phyloP scores from a whole-genome alignment of 129 eudicot genomes.

The Centaurea solstitialis region DNA sequence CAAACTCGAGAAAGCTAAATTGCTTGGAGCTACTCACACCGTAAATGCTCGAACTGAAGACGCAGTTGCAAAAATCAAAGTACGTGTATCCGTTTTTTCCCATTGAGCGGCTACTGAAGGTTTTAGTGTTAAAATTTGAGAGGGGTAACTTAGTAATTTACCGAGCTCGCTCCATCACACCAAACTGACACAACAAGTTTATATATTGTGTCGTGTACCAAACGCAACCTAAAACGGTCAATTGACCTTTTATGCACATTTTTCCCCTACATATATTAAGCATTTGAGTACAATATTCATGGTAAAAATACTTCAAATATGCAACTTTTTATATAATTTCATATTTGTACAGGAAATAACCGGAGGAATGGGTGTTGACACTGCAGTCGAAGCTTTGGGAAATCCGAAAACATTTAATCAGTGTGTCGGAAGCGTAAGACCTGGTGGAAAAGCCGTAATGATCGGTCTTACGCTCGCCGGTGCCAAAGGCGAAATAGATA shows the following conservation, averaged over 20 bases:
- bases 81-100: slow-evolving; percentile 13
- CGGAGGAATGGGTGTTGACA: slow-evolving; percentile 92
- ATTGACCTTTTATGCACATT: neutral
- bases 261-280: neutral
- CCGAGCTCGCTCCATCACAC: too few species aligned
- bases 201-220: too few species aligned
- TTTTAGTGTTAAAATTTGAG: too few species aligned
- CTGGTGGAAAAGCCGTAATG: slow-evolving; percentile 99
- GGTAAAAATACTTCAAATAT: neutral
- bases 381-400: slow-evolving; percentile 92
- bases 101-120: neutral
- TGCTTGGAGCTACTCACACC: slow-evolving; percentile 84
- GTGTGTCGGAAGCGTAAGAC: slow-evolving; percentile 85
- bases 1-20: slow-evolving; percentile 81
- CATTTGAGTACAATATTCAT: neutral
- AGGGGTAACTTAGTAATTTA: too few species aligned
- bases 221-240: too few species aligned
- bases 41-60: slow-evolving; percentile 81
- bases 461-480: slow-evolving; percentile 87
- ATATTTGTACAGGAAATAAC: slow-evolving; percentile 73
- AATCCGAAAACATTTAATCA: slow-evolving; percentile 82
- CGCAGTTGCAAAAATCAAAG: slow-evolving; percentile 75
- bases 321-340: neutral
- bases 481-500: slow-evolving; percentile 92
- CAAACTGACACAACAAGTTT: too few species aligned